Evolutionary conservation across 1,284 basidiomycete genomes (phyloP), one percentile per base, ranked within the genome.

Genomic region (Entoloma clypeatum): DNA sequence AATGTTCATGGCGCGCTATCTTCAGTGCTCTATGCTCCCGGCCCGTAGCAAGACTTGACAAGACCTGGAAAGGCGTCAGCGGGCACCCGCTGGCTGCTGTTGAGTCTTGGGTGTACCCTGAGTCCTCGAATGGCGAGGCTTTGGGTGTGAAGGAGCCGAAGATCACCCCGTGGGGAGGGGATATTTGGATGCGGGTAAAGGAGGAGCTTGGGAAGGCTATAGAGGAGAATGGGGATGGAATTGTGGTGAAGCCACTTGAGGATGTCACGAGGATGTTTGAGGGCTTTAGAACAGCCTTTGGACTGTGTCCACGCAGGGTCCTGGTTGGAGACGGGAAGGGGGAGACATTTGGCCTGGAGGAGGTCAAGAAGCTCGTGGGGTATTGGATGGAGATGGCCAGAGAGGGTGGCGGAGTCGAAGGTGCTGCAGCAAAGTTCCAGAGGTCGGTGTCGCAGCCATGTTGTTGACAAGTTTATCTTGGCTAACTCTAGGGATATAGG

Each of bases 1-100:
- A 83, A 49, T 83, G 81, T 50, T 78, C 84, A 4, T 90, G 84
- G 83, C 72, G 67, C 13, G 86, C 86, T 2, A 81, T 90, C 42
- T 63, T 64, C 22, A 68, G 71, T 11, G 87, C 81, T 4, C 56
- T 90, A 8, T 85, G 80, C 47, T 79, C 80, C 10, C 68, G 79
- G 19, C 82, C 87, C 6, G 69, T 90, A 18, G 83, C 86, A 7
- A 67, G 87, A 19, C 58, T 90, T 37, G 82, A 81, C 38, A 86
- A 86, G 56, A 82, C 74, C 7, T 90, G 87, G 86, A 78, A 76
- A 53, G 68, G 84, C 13, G 82, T 84, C 1, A 81, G 85, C 47
- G 55, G 72, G 1, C 66, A 71, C 17, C 75, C 76, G 6, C 51
- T 80, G 27, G 65, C 71, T 5, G 70, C 70, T 5, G 72, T 86